phyloP scores from a whole-genome alignment of 2,329 filamentous ascomycete genomes.

The Dactylellina sp. region DNA sequence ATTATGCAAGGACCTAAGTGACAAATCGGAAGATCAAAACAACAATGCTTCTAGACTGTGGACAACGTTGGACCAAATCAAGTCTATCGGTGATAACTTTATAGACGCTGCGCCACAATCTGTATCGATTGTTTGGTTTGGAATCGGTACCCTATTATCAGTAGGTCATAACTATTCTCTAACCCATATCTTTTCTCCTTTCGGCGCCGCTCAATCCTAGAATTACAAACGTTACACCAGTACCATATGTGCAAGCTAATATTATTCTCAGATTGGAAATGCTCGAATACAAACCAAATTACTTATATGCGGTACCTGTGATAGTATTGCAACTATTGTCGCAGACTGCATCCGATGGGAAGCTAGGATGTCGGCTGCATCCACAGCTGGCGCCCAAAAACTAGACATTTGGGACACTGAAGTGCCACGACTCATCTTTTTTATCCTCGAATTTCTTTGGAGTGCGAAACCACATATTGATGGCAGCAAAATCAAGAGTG shows the following conservation, averaged over 20 bases:
- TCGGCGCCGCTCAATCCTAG: no score
- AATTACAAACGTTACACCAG: no score
- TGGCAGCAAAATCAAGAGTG: conserved; percentile 22
- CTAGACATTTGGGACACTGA: conserved; percentile 34
- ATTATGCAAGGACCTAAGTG: conserved; percentile 7
- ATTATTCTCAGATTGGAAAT: conserved; percentile 11
- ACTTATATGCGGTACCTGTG: conserved; percentile 27
- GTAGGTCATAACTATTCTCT: conserved; percentile 3
- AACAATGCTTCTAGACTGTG: conserved; percentile 11
- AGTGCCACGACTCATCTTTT: conserved; percentile 17
- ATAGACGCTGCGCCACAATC: conserved; percentile 18
- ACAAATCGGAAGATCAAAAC: conserved; percentile 14
- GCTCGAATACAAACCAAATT: conserved; percentile 12
- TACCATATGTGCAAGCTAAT: background rate
- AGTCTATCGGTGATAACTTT: conserved; percentile 12
- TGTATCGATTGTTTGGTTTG: conserved; percentile 32
- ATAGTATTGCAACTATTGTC: conserved; percentile 22
- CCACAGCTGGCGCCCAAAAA: background rate
- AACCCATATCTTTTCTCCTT: no score
- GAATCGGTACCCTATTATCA: conserved; percentile 12
- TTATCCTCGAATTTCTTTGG: conserved; percentile 36
- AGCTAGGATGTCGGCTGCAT: conserved; percentile 2
- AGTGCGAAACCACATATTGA: conserved; percentile 33
- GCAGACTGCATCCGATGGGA: conserved; percentile 31
- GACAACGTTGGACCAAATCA: conserved; percentile 9